Conservation (phyloP, 2,329 filamentous ascomycete species). For the Alternaria tenuissima region DNA sequence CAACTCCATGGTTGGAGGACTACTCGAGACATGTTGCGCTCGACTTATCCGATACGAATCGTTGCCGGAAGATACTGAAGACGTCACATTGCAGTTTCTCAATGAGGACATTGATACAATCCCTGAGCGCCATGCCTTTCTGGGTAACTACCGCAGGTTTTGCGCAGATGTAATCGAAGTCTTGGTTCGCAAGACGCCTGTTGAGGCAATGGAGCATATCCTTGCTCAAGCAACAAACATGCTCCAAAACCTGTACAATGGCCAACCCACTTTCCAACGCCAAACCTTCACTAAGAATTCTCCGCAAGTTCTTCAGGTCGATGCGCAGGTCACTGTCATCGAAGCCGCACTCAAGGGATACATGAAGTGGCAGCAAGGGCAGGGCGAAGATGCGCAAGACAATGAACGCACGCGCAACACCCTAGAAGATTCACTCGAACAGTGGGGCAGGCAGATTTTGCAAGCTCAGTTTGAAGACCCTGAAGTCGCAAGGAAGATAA, state of each 20-base stretch:
- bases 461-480: slow-evolving; percentile 82
- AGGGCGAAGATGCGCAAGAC: slow-evolving; percentile 60
- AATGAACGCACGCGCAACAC: slow-evolving; percentile 61
- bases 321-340: slow-evolving; percentile 88
- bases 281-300: slow-evolving; percentile 69
- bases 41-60: slow-evolving; percentile 88
- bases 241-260: slow-evolving; percentile 77
- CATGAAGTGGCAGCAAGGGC: slow-evolving; percentile 74
- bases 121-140: slow-evolving; percentile 91
- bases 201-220: slow-evolving; percentile 87
- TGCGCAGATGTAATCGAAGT: slow-evolving; percentile 86
- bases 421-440: slow-evolving; percentile 71
- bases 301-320: slow-evolving; percentile 77
- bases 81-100: slow-evolving; percentile 82
- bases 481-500: slow-evolving; percentile 79
- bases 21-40: slow-evolving; percentile 83
- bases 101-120: slow-evolving; percentile 94
- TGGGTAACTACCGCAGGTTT: slow-evolving; percentile 94
- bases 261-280: slow-evolving; percentile 69
- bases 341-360: slow-evolving; percentile 90
- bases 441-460: slow-evolving; percentile 77
- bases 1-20: slow-evolving; percentile 71
- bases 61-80: slow-evolving; percentile 80
- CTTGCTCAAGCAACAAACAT: slow-evolving; percentile 79
- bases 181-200: slow-evolving; percentile 81